Base-by-base conservation (phyloP, 345 rosid species). In the Eucalyptus guilfoylei region DNA sequence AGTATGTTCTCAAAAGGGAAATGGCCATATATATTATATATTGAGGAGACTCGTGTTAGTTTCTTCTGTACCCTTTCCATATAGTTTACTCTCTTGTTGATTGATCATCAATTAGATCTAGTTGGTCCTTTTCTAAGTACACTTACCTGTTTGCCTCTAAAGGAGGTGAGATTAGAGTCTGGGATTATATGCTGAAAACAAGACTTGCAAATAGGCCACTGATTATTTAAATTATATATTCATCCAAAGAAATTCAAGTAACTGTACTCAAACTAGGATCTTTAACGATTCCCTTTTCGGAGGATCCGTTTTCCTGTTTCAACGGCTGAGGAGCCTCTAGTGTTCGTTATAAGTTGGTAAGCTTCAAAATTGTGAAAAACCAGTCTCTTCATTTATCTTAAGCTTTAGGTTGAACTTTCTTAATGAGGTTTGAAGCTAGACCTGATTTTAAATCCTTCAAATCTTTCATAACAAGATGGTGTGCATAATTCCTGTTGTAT, bases 391-490 rank as follows among this genome's bases (percentile, higher is more conserved):
- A 5, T 7, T 9, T 34, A 34, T 21, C 80, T 69, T 72, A 72
- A 72, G 1, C 44, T 72, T 34, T 1, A 1, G 24, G 44, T 72
- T 1, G 14, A 34, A 34, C 44, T 69, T 69, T 72, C 13, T 17
- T 34, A 67, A 72, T 19, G 81, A 34, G 14, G 81, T 1, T 34
- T 72, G 44, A 72, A 34, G 26, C 14, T 1, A 12, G 26, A 72
- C 26, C 26, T 17, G 44, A 50, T 17, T 23, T 37, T 10, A 0
- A 0, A 0, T 72, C 44, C 26, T 72, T 72, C 81, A 72, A 72
- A 72, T 32, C 81, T 34, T 34, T 72, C 44, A 2, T 69, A 34
- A 19, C 17, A 72, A 72, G 81, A 72, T 34, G 81, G 81, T 0
- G 34, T 62, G 14, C n/a, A 58, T 58, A 26, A 26, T 62, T 62